Conservation (phyloP, 768 basidiomycete genomes). For the Mycena albidolilacea region DNA sequence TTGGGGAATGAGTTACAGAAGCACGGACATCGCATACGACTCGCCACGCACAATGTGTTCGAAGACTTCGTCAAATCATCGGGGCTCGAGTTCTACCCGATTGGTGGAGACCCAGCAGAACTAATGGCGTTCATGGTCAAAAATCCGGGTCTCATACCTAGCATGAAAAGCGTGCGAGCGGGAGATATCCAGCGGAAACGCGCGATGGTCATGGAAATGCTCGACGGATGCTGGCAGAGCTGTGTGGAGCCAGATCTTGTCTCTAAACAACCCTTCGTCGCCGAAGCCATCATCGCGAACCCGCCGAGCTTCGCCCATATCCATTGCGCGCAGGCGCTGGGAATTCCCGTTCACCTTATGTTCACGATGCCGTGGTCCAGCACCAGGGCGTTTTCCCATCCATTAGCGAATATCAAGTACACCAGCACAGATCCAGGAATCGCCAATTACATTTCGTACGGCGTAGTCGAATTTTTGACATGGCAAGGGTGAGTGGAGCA, state of each 20-base stretch:
- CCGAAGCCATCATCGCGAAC: slow-evolving; percentile 64
- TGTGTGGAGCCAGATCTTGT: slow-evolving; percentile 52
- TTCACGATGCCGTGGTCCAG: slow-evolving; percentile 46
- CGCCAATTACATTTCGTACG: slow-evolving; percentile 59
- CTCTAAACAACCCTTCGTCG: slow-evolving; percentile 54
- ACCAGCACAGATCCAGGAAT: slow-evolving; percentile 55
- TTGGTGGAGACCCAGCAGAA: slow-evolving; percentile 62
- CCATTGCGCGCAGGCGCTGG: slow-evolving; percentile 62
- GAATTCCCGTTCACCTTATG: slow-evolving; percentile 50
- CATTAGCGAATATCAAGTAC: slow-evolving; percentile 58
- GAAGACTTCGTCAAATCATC: slow-evolving; percentile 53
- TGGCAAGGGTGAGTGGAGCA: slow-evolving; percentile 53
- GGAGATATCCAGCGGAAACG: slow-evolving; percentile 62
- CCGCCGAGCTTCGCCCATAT: slow-evolving; percentile 65
- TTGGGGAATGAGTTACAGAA: slow-evolving; percentile 54
- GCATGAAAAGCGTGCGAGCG: slow-evolving; percentile 54
- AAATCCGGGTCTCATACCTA: slow-evolving; percentile 63
- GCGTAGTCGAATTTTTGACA: slow-evolving; percentile 57
- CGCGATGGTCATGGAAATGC: slow-evolving; percentile 58
- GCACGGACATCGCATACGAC: slow-evolving; percentile 58
- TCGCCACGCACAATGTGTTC: slow-evolving; percentile 62
- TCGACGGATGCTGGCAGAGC: slow-evolving; percentile 58
- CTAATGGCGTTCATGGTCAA: slow-evolving; percentile 67
- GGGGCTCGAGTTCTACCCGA: slow-evolving; percentile 59
- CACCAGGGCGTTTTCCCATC: slow-evolving; percentile 58